Evolutionary conservation across 495 filamentous ascomycete genomes (phyloP).

Genomic region (Penicillium waksmanii): DNA sequence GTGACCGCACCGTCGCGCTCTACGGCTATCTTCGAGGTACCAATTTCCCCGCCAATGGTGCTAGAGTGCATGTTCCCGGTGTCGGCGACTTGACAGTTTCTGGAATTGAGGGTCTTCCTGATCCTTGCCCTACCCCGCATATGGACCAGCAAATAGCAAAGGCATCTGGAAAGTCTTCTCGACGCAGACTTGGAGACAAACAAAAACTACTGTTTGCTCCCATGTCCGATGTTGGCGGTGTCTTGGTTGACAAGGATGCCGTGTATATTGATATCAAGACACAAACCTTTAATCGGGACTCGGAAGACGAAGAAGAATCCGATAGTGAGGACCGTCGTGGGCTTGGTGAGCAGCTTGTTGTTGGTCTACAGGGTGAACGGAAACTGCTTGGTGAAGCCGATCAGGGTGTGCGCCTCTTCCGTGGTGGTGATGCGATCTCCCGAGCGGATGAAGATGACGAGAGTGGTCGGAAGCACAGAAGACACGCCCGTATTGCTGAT

Average conservation of each 20-base stretch:
- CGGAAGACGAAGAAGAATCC: conserved; percentile 45
- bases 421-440: conserved; percentile 70
- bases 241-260: conserved; percentile 80
- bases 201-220: conserved; percentile 94
- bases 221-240: conserved; percentile 96
- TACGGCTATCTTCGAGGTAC: conserved; percentile 96
- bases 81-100: conserved; percentile 91
- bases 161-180: conserved; percentile 73
- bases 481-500: conserved; percentile 67
- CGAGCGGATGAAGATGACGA: conserved; percentile 61
- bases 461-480: conserved; percentile 69
- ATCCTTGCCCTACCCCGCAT: conserved; percentile 92
- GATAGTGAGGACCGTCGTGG: conserved; percentile 72
- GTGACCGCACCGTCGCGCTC: conserved; percentile 85
- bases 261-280: conserved; percentile 79
- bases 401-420: conserved; percentile 81
- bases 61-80: conserved; percentile 88
- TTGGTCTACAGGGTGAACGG: conserved; percentile 83
- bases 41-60: conserved; percentile 86
- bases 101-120: conserved; percentile 81
- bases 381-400: conserved; percentile 80
- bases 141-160: conserved; percentile 85
- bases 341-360: conserved; percentile 89
- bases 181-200: conserved; percentile 85
- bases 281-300: conserved; percentile 74